Evolutionary conservation across 768 basidiomycete genomes (phyloP).

Genomic region (Lyophyllum semitale): DNA sequence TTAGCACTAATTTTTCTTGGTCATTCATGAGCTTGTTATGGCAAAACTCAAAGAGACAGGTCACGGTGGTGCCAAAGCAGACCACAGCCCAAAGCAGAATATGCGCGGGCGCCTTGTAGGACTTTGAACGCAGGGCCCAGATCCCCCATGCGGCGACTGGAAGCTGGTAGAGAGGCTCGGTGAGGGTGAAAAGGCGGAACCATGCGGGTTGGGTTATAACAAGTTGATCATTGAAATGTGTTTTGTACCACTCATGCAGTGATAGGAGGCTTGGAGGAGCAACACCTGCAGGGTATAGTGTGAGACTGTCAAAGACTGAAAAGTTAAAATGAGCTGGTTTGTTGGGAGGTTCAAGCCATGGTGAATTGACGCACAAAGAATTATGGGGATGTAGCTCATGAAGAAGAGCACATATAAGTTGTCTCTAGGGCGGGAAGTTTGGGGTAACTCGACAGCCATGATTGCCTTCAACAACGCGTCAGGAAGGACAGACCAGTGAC

Average conservation of each 20-base stretch:
- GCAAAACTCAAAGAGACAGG: slow-evolving; percentile 23
- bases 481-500: no score
- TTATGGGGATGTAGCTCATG: slow-evolving; percentile 16
- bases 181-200: slow-evolving; percentile 23
- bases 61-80: slow-evolving; percentile 19
- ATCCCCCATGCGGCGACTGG: slow-evolving; percentile 21
- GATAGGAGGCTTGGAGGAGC: slow-evolving; percentile 17
- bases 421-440: slow-evolving; percentile 15
- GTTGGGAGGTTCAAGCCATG: background rate
- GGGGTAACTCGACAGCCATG: slow-evolving; percentile 13
- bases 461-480: background rate
- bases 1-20: slow-evolving; percentile 16
- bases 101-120: slow-evolving; percentile 18
- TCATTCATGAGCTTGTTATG: slow-evolving; percentile 21
- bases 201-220: slow-evolving; percentile 20
- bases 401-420: slow-evolving; percentile 19
- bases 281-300: slow-evolving; percentile 18
- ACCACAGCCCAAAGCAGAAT: slow-evolving; percentile 21
- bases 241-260: slow-evolving; percentile 19
- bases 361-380: slow-evolving; percentile 11
- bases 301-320: slow-evolving; percentile 21
- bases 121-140: slow-evolving; percentile 20
- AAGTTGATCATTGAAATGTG: slow-evolving; percentile 23
- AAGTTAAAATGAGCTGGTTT: background rate
- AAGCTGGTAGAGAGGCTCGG: slow-evolving; percentile 21